These are phyloP conservation scores for Fraxinus sp. DNA, from an alignment of 305 asterid genomes.

Conservation along the genomic window DNA sequence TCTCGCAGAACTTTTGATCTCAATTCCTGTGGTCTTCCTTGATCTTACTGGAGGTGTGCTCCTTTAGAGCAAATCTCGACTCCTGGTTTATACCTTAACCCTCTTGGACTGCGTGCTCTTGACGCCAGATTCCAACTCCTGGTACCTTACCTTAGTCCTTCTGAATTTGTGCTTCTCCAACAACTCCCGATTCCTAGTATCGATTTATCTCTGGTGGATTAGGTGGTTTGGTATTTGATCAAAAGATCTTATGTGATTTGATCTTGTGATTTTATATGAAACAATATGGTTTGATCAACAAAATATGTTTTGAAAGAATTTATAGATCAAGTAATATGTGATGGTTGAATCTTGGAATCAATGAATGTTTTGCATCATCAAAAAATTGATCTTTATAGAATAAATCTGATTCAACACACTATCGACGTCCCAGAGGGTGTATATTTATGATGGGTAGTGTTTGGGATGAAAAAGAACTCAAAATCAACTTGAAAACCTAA, in stretches of 20 bases:
- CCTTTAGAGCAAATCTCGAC: neutral
- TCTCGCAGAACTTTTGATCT: neutral
- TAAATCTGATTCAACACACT: neutral
- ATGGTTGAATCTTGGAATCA: neutral
- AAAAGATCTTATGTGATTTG: neutral
- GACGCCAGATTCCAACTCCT: neutral
- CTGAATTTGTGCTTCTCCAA: neutral
- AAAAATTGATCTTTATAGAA: neutral
- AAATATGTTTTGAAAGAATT: too few species aligned
- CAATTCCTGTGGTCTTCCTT: neutral
- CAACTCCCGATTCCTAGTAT: too few species aligned
- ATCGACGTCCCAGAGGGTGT: neutral
- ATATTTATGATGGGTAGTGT: neutral
- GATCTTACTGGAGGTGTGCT: neutral
- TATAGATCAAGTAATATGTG: neutral
- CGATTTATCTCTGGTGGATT: neutral
- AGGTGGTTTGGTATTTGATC: neutral
- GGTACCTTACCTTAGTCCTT: neutral
- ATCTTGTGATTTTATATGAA: neutral
- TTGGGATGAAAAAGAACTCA: neutral
- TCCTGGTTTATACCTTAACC: neutral
- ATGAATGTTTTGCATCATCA: neutral
- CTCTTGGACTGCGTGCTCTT: neutral
- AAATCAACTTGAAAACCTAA: neutral
- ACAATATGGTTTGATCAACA: neutral